Evolutionary conservation across 257 asterid genomes (phyloP), one percentile per base, ranked within the genome.

Genomic region (Gynochthodes officinalis): DNA sequence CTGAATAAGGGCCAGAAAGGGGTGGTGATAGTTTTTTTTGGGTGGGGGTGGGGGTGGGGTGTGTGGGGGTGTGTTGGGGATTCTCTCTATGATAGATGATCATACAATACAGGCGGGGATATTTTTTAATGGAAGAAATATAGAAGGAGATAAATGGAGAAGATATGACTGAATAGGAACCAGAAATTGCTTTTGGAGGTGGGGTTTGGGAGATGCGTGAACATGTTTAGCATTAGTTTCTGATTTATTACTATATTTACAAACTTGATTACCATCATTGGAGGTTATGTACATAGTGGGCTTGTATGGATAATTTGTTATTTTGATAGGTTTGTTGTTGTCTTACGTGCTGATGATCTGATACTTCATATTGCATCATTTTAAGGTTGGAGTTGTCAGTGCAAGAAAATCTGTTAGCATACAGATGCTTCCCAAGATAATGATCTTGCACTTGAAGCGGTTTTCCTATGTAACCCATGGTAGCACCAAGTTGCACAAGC

Each of bases 401-500:
- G 98, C 97, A 74, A 85, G 84, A 81, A 93, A 93, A 82, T 85
- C 91, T 55, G 70, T 91, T 72, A 84, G 70, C 79, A 84, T 93
- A 53, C 89, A 88, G 69, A 71, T 91, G 64, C 96, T 91, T 79
- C 97, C 97, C 18, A 84, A 84, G 83, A 84, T 93, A 82, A 81
- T 93, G 96, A 88, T 93, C 69, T 84, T 93, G 54, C 97, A 93
- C 81, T 77, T 93, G 83, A 93, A 82, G 87, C 97, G 98, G 52
- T 93, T 93, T 74, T 75, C 89, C 75, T 93, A 90, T 77, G 88
- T 89, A 53, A 79, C 72, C 80, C 77, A 76, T 23, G 97, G 98
- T 61, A 93, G 98, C 91, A 88, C 92, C 73, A 93, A 93, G 80
- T 74, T 93, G 83, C 96, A 79, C 75, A 93, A 93, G 80, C 77